These are phyloP conservation scores for Ormosia emarginata DNA, from an alignment of 306 rosid genomes.

Conservation along the genomic window DNA sequence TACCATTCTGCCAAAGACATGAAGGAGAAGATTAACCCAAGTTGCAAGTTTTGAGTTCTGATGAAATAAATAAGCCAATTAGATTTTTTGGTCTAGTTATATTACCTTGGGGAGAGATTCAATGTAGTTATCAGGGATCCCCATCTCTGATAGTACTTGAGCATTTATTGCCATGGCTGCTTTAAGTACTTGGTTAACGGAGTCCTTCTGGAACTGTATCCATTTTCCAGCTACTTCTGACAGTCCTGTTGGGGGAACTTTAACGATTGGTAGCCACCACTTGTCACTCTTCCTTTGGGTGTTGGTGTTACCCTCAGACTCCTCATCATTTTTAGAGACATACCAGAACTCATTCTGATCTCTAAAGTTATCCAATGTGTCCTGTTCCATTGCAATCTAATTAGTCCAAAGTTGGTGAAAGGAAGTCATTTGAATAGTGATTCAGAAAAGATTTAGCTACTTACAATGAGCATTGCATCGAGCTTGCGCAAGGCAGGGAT, in stretches of 20 bases:
- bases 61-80: background rate
- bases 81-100: background rate
- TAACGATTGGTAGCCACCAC: constrained; percentile 89
- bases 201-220: constrained; percentile 64
- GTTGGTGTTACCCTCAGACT: constrained; percentile 32
- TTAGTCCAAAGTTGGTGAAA: constrained; percentile 23
- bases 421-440: background rate
- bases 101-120: constrained; percentile 88
- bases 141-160: constrained; percentile 79
- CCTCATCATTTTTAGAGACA: constrained; percentile 46
- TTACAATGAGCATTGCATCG: constrained; percentile 86
- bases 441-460: constrained; percentile 17
- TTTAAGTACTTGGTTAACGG: constrained; percentile 74
- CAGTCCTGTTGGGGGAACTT: constrained; percentile 65
- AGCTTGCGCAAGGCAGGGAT: constrained; percentile 84
- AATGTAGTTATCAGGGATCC: constrained; percentile 76
- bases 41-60: background rate
- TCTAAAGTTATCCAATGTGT: constrained; percentile 59
- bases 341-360: constrained; percentile 81
- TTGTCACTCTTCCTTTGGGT: constrained; percentile 61
- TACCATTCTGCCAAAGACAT: constrained; percentile 61
- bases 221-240: constrained; percentile 66
- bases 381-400: constrained; percentile 39
- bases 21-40: constrained; percentile 6
- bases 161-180: constrained; percentile 99